A percentile compares a stretch with the other conserved stretches of the same genome.
Evolutionary conservation across 345 rosid genomes (phyloP).

Genomic region (Passiflora organensis): DNA sequence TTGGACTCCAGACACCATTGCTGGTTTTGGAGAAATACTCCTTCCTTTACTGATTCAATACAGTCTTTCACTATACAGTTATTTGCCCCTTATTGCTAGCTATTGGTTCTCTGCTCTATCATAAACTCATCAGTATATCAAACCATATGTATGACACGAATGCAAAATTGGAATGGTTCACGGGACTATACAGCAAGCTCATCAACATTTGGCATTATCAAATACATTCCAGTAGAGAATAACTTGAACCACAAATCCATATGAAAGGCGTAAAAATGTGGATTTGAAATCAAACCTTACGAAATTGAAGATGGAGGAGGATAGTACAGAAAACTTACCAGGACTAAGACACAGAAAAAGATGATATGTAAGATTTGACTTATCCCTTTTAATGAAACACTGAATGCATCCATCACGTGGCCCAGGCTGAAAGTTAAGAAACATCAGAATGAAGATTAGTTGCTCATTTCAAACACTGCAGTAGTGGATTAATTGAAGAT

Average conservation of each 20-base stretch:
- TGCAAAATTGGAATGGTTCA: too few species aligned
- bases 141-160: too few species aligned
- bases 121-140: too few species aligned
- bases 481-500: not conserved
- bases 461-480: not conserved
- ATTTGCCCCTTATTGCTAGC: too few species aligned
- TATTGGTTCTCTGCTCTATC: too few species aligned
- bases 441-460: not conserved
- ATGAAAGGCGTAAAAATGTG: not conserved
- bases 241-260: not conserved
- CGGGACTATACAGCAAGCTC: too few species aligned
- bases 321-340: conserved; percentile 28
- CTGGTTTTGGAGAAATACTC: too few species aligned
- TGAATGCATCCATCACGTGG: conserved; percentile 53
- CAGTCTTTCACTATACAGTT: too few species aligned
- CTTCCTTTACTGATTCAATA: too few species aligned
- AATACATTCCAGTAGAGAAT: not conserved
- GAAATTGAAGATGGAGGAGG: not conserved
- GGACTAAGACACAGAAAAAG: conserved; percentile 62
- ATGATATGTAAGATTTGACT: conserved; percentile 56
- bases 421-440: conserved; percentile 44
- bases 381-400: conserved; percentile 65
- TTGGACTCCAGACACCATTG: too few species aligned
- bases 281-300: not conserved
- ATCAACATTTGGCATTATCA: too few species aligned